These are phyloP conservation scores for Primulina tabacum DNA, from an alignment of 257 asterid genomes.

Conservation along the genomic window DNA sequence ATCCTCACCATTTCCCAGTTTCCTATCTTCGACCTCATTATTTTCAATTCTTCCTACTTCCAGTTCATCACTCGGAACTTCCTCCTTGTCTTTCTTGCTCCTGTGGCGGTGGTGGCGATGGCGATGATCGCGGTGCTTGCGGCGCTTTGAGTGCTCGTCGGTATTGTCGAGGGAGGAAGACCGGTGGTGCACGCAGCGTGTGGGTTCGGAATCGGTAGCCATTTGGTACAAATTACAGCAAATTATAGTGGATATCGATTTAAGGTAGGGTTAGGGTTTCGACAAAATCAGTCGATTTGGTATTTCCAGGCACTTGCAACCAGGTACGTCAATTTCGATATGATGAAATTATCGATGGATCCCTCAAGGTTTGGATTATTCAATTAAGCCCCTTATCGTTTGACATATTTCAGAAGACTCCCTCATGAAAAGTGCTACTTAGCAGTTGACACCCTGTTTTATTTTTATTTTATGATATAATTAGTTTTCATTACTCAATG, in stretches of 20 bases:
- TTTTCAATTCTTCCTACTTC: conserved; percentile 30
- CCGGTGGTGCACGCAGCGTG: conserved; percentile 67
- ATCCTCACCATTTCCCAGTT: conserved; percentile 28
- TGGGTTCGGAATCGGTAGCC: conserved; percentile 71
- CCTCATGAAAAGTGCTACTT: no score
- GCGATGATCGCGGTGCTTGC: conserved; percentile 74
- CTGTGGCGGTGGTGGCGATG: conserved; percentile 51
- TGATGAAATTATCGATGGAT: no score
- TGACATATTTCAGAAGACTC: no score
- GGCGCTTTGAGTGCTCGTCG: conserved; percentile 76
- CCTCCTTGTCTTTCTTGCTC: conserved; percentile 48
- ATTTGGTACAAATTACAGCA: conserved; percentile 24
- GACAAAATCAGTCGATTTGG: conserved; percentile 2
- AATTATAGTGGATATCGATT: conserved; percentile 24
- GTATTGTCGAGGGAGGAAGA: conserved; percentile 58
- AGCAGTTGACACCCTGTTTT: no score
- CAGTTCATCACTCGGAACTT: conserved; percentile 28
- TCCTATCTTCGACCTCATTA: conserved; percentile 25
- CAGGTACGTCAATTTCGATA: not conserved
- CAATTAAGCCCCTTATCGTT: no score
- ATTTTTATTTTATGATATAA: no score
- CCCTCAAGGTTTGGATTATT: no score
- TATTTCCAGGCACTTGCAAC: not conserved
- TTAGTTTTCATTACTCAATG: no score
- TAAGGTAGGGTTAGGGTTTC: conserved; percentile 43